A percentile compares a stretch with the other conserved stretches of the same genome.
phyloP scores from a whole-genome alignment of 2,329 filamentous ascomycete genomes.

The Zymoseptoria ardabiliae region DNA sequence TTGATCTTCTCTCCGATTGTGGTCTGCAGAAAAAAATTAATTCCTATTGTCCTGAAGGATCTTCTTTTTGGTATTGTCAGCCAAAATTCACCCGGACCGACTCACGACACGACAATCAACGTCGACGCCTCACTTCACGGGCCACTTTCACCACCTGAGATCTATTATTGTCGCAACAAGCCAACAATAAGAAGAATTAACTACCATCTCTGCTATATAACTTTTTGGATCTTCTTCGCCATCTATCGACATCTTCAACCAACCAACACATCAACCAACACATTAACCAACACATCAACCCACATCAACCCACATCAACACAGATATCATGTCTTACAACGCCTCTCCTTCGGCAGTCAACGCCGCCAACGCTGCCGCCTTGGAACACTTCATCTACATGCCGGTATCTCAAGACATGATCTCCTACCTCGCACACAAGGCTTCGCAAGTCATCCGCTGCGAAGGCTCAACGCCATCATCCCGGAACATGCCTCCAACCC shows the following conservation, averaged over 20 bases:
- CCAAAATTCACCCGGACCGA: constrained; percentile 4
- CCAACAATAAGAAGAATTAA: constrained; percentile 18
- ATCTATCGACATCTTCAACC: constrained; percentile 6
- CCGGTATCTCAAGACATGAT: constrained; percentile 73
- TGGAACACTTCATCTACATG: constrained; percentile 73
- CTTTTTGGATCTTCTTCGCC: not conserved
- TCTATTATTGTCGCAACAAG: constrained; percentile 22
- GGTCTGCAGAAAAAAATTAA: constrained; percentile 9
- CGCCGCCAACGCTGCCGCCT: constrained; percentile 63
- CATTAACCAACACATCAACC: constrained; percentile 14
- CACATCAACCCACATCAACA: constrained; percentile 14
- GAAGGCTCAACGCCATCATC: constrained; percentile 44
- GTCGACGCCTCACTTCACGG: not conserved
- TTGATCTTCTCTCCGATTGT: constrained; percentile 23
- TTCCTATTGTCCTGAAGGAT: constrained; percentile 4
- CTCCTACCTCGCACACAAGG: constrained; percentile 64
- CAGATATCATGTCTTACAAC: constrained; percentile 37
- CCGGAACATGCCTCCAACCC: constrained; percentile 50
- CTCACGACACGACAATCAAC: not conserved
- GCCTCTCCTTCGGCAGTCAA: constrained; percentile 35
- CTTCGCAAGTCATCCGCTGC: constrained; percentile 72
- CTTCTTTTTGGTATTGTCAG: constrained; percentile 2
- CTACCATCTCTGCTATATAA: constrained; percentile 5
- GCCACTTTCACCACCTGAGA: not conserved
- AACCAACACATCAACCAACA: constrained; percentile 11